Base-by-base conservation (phyloP, 441 rosid species). In the Adansonia rubrostipa region DNA sequence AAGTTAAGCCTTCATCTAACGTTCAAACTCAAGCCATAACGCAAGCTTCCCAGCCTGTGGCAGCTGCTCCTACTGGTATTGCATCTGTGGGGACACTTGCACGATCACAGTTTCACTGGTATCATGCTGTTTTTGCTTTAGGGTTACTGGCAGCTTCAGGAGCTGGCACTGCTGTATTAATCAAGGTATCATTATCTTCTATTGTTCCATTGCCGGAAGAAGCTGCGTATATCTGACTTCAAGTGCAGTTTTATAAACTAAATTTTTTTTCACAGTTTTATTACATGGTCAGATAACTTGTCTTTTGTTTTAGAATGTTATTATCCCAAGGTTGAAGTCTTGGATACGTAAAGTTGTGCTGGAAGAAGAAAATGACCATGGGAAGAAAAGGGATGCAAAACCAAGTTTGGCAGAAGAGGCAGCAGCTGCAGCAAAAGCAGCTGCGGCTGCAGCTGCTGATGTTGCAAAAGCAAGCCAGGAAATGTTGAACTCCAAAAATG, bases 391-490 rank as follows among this genome's bases (percentile, higher is more conserved):
- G 78, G 79, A 84, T 53, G 79, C 75, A 70, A 90, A 88, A 81
- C 95, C 97, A 75, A 94, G 89, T 88, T 80, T 91, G 84, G 94
- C 88, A 69, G 99, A 96, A 83, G 98, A 94, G 83, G 93, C 98
- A 58, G 96, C 95, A 20, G 92, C 94, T 33, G 99, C 98, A 62
- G 97, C 98, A 50, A 94, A 92, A 88, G 84, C 98, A 66, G 98
- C 98, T 11, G 94, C 98, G 2, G 91, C 93, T 0, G 96, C 98
- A 13, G 96, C 98, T 54, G 85, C 95, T 74, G 98, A 94, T 80
- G 95, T 93, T 74, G 98, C 98, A 60, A 93, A 89, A 85, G 89
- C 91, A 57, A 93, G 94, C 87, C 97, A 93, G 83, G 98, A 92
- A 79, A 81, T 96, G 89, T 78, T 96, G 87, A 89, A 74, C 76